Evolutionary conservation across 768 basidiomycete genomes (phyloP).

Genomic region (Mycena pura): DNA sequence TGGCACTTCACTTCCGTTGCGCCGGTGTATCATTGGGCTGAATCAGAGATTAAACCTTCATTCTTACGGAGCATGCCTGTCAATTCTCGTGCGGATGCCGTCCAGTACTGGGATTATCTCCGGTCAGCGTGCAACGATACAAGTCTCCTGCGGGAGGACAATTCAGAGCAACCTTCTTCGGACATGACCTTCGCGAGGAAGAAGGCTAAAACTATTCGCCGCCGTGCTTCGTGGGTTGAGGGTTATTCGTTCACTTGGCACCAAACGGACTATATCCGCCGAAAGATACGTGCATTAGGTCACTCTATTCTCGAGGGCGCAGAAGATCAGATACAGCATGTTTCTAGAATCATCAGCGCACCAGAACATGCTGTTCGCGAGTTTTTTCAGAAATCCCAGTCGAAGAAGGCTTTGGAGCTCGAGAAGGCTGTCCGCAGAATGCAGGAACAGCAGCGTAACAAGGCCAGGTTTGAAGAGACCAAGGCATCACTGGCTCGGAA

Average conservation of each 20-base stretch:
- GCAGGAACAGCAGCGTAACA: conserved; percentile 42
- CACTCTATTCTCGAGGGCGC: conserved; percentile 55
- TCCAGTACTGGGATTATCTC: conserved; percentile 65
- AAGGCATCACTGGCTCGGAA: conserved; percentile 65
- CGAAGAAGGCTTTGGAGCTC: conserved; percentile 48
- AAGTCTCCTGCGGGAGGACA: conserved; percentile 27
- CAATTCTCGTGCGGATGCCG: conserved; percentile 44
- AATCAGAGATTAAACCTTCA: conserved; percentile 55
- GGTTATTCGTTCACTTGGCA: conserved; percentile 70
- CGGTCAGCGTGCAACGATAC: conserved; percentile 52
- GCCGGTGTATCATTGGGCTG: conserved; percentile 67
- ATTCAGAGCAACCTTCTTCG: conserved; percentile 12
- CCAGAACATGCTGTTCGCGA: conserved; percentile 54
- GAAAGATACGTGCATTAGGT: conserved; percentile 50
- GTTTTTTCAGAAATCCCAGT: conserved; percentile 50
- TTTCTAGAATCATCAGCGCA: conserved; percentile 62
- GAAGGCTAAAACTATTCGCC: conserved; percentile 55
- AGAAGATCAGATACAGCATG: conserved; percentile 47
- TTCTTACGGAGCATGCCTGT: conserved; percentile 62
- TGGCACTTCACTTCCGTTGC: conserved; percentile 66
- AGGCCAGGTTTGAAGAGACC: conserved; percentile 48
- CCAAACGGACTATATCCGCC: conserved; percentile 69
- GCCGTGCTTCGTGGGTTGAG: conserved; percentile 63
- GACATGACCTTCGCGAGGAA: conserved; percentile 7
- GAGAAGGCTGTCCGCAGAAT: conserved; percentile 48